phyloP scores from a whole-genome alignment of 768 basidiomycete species.

The Lactarius sanguifluus region DNA sequence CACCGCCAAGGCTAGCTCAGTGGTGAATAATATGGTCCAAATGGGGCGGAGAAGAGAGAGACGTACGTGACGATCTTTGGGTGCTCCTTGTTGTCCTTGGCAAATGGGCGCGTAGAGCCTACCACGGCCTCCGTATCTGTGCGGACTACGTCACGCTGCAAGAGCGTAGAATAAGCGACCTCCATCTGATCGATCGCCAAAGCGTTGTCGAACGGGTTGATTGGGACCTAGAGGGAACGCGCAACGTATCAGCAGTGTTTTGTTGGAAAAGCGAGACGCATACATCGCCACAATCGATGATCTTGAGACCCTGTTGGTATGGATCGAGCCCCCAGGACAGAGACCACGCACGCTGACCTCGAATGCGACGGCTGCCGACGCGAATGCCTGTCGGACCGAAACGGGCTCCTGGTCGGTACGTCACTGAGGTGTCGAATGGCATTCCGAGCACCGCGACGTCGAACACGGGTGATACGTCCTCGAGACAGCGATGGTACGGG shows the following conservation, averaged over 20 bases:
- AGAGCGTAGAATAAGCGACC: slow-evolving; percentile 75
- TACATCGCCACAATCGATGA: slow-evolving; percentile 87
- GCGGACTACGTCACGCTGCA: slow-evolving; percentile 52
- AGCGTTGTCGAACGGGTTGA: slow-evolving; percentile 78
- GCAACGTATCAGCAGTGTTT: not conserved
- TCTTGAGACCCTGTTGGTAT: slow-evolving; percentile 52
- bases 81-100: slow-evolving; percentile 61
- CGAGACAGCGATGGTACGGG: slow-evolving; percentile 70
- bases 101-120: slow-evolving; percentile 38
- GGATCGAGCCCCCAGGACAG: slow-evolving; percentile 73
- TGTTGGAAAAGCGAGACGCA: not conserved
- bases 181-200: slow-evolving; percentile 86
- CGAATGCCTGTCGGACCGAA: slow-evolving; percentile 89
- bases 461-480: slow-evolving; percentile 51
- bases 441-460: slow-evolving; percentile 82
- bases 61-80: slow-evolving; percentile 68
- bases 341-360: slow-evolving; percentile 60
- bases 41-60: not conserved
- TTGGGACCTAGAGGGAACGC: slow-evolving; percentile 54
- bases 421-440: slow-evolving; percentile 69
- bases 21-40: not conserved
- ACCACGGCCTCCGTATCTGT: slow-evolving; percentile 18
- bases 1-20: slow-evolving; percentile 59
- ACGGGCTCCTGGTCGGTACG: slow-evolving; percentile 64
- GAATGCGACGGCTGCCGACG: slow-evolving; percentile 69